Evolutionary conservation across 108 stramenopile genomes (phyloP).

Genomic region (Cylindrotheca fusiformis): DNA sequence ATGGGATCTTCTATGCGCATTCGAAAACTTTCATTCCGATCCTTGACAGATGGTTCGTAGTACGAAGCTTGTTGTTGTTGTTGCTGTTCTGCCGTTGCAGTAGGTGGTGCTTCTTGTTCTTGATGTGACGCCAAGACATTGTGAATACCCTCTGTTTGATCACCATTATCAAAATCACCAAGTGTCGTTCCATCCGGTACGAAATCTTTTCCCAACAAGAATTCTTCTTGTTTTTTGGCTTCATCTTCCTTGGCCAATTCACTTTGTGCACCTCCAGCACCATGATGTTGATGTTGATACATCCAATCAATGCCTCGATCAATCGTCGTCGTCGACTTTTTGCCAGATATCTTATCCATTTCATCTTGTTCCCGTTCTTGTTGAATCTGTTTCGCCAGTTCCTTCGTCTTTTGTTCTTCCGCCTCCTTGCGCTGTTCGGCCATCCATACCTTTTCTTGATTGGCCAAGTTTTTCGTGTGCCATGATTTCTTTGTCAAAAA

Average conservation of each 20-base stretch:
- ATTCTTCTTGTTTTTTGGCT: slow-evolving; percentile 75
- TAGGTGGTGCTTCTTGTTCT: slow-evolving; percentile 22
- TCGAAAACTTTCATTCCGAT: slow-evolving; percentile 75
- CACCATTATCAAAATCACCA: slow-evolving; percentile 65
- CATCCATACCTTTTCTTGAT: slow-evolving; percentile 95
- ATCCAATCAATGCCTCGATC: slow-evolving; percentile 94
- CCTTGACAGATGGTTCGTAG: slow-evolving; percentile 32
- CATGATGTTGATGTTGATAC: slow-evolving; percentile 86
- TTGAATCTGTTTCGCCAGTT: slow-evolving; percentile 88
- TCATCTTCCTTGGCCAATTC: slow-evolving; percentile 61
- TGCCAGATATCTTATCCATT: slow-evolving; percentile 74
- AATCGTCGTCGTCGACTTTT: slow-evolving; percentile 28
- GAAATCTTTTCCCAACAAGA: slow-evolving; percentile 88
- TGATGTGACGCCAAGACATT: slow-evolving; percentile 32
- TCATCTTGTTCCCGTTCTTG: slow-evolving; percentile 92
- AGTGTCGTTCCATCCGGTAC: slow-evolving; percentile 37
- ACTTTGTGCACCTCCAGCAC: slow-evolving; percentile 9
- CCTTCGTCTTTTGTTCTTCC: slow-evolving; percentile 75
- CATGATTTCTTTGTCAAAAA: slow-evolving; percentile 95
- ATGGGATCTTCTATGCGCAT: slow-evolving; percentile 83
- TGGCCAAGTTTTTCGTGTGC: slow-evolving; percentile 89
- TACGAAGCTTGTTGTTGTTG: background rate
- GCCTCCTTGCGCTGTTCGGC: slow-evolving; percentile 87
- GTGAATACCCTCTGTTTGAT: slow-evolving; percentile 54
- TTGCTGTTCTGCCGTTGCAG: slow-evolving; percentile 8